Conservation (phyloP, 345 rosid genomes). For the Heritiera littoralis region DNA sequence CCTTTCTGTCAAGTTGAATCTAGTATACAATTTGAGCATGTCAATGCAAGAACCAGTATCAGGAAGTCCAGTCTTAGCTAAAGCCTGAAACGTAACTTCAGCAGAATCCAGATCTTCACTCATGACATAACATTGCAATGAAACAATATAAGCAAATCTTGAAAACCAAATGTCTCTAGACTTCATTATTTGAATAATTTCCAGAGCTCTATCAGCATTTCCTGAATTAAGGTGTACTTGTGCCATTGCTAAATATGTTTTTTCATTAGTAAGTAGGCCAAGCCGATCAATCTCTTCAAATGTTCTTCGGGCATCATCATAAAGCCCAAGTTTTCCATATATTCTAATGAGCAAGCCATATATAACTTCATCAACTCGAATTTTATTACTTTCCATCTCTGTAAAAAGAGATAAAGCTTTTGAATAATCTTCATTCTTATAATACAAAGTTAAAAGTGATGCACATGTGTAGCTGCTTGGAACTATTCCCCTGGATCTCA, state of each 20-base stretch:
- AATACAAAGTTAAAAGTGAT: constrained; percentile 79
- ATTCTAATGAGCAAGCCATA: constrained; percentile 85
- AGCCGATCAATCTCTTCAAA: constrained; percentile 63
- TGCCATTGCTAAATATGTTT: constrained; percentile 90
- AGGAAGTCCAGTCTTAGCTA: constrained; percentile 67
- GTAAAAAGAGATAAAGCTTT: constrained; percentile 84
- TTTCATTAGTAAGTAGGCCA: constrained; percentile 71
- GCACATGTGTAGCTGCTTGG: constrained; percentile 95
- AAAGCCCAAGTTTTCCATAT: constrained; percentile 84
- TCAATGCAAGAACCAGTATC: constrained; percentile 81
- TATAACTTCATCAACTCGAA: constrained; percentile 81
- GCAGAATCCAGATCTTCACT: constrained; percentile 65
- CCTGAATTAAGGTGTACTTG: constrained; percentile 75
- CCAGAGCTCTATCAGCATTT: constrained; percentile 65
- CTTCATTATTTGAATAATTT: constrained; percentile 65
- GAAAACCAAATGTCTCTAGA: constrained; percentile 64
- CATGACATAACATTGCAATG: constrained; percentile 73
- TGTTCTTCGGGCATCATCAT: constrained; percentile 69
- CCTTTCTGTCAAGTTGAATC: constrained; percentile 50
- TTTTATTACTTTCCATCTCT: constrained; percentile 69
- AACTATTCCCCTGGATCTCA: constrained; percentile 61
- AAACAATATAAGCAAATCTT: constrained; percentile 77
- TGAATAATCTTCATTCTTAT: constrained; percentile 68
- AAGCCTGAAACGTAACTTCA: constrained; percentile 66
- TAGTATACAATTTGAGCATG: constrained; percentile 66